Evolutionary conservation across 2,329 filamentous ascomycete genomes (phyloP), one percentile per base, ranked within the genome.

Genomic region (Sporothrix protearum): DNA sequence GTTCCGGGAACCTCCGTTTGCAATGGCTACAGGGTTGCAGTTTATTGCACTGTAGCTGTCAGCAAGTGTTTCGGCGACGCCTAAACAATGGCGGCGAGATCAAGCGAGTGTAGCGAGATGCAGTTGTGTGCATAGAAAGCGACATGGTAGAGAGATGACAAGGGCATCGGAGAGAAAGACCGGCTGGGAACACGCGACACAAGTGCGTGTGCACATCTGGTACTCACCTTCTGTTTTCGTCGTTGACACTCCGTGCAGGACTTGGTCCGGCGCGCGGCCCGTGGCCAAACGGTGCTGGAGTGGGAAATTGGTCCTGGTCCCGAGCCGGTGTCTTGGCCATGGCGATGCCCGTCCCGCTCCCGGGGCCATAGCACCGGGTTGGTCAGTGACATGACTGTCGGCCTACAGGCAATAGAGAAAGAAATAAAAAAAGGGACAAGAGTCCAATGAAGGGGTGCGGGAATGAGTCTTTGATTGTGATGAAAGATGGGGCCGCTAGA

Each of bases 221-320:
- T 8, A 61, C 76, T 55, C 73, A 83, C 84, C 79, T 83, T 85
- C 80, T 85, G 83, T 75, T 85, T 85, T 68, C 84, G 79, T 70
- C 83, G 79, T 33, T 82, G 82, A 71, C 84, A 85, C 73, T 85
- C 84, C 10, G 80, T 81, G 75, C 84, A 85, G n/a, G 83, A 83
- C 36, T 81, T 83, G 8, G 78, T 78, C 2, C 74, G 73, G 19
- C 76, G 72, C 10, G 67, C 49, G 1, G 33, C 25, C 12, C 45
- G 57, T 2, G 71, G 57, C 71, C 57, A 66, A n/a, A 70, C 39
- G n/a, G 51, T 25, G 12, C 22, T 53, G 16, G 49, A 42, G 6
- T 51, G 66, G 25, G 47, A 5, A 16, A 66, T n/a, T 22, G 63
- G 42, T 4, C n/a, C 28, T 4, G 10, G 45, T 6, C 33, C 33